Percentiles rank a stretch among this genome's conserved stretches.
phyloP scores from a whole-genome alignment of 1,284 basidiomycete genomes.

The Ganoderma leucocontextum region DNA sequence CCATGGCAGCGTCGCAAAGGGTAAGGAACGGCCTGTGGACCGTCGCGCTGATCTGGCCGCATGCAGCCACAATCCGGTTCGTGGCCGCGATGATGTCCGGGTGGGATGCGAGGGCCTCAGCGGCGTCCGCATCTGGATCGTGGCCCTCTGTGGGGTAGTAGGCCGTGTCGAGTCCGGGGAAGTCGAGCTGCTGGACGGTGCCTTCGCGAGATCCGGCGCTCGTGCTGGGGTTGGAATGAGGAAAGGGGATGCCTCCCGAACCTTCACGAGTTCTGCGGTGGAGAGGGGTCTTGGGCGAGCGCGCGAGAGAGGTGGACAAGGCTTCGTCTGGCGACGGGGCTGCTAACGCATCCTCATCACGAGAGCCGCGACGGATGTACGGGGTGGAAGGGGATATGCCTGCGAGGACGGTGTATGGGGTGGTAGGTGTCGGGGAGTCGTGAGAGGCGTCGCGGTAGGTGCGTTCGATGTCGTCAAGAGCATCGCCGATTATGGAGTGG shows the following conservation, averaged over 20 bases:
- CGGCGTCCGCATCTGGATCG: conserved; percentile 28
- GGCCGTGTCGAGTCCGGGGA: conserved; percentile 64
- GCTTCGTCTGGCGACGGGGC: conserved; percentile 12
- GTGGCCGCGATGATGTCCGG: conserved; percentile 66
- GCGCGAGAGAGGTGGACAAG: conserved; percentile 8
- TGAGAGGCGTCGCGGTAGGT: conserved; percentile 52
- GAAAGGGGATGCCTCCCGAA: conserved; percentile 17
- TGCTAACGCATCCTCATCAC: conserved; percentile 12
- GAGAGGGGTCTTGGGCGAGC: conserved; percentile 26
- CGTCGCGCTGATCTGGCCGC: conserved; percentile 66
- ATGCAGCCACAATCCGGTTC: conserved; percentile 69
- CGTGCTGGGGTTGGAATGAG: neutral
- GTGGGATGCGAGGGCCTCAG: conserved; percentile 63
- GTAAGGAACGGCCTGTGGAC: conserved; percentile 73
- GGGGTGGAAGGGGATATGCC: conserved; percentile 26
- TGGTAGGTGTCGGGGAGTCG: conserved; percentile 40
- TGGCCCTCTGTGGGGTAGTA: conserved; percentile 50
- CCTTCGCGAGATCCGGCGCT: neutral
- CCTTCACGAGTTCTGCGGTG: conserved; percentile 12
- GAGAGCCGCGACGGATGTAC: conserved; percentile 16
- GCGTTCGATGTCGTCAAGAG: conserved; percentile 71
- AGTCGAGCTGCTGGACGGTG: conserved; percentile 51
- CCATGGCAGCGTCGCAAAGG: conserved; percentile 72
- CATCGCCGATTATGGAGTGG: conserved; percentile 70
- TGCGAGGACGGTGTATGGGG: conserved; percentile 31